A percentile compares a stretch with the other conserved stretches of the same genome.
Evolutionary conservation across 805 yeast genomes (phyloP).

Genomic region (Tetrapisispora iriomotensis): DNA sequence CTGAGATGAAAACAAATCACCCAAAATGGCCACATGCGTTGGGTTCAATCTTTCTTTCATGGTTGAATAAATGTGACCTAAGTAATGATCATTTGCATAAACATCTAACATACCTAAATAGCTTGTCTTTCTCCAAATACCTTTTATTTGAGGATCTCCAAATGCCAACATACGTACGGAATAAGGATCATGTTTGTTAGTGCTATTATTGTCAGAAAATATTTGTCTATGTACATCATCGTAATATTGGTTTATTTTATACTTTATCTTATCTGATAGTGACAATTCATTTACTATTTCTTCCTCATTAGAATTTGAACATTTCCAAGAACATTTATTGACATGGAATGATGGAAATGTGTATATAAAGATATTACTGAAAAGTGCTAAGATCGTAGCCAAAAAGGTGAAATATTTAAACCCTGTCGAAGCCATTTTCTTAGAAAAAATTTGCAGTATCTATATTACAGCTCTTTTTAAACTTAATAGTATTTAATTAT

Average conservation of each 20-base stretch:
- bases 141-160: conserved; percentile 97
- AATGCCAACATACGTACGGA: conserved; percentile 58
- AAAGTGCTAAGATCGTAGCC: conserved; percentile 30
- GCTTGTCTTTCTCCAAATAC: conserved; percentile 64
- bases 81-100: conserved; percentile 78
- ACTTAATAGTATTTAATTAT: too few species aligned
- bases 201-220: conserved; percentile 9
- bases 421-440: background rate
- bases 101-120: conserved; percentile 71
- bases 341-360: conserved; percentile 62
- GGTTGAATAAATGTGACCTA: conserved; percentile 70
- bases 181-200: background rate
- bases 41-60: conserved; percentile 63
- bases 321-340: conserved; percentile 52
- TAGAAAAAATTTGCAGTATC: too few species aligned
- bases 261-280: background rate
- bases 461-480: too few species aligned
- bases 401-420: background rate
- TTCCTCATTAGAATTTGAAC: conserved; percentile 2
- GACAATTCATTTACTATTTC: background rate
- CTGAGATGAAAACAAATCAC: conserved; percentile 87
- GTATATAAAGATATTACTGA: conserved; percentile 55
- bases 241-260: background rate
- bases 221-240: conserved; percentile 1
- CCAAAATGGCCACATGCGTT: conserved; percentile 77